A percentile compares a stretch with the other conserved stretches of the same genome.
Evolutionary conservation across 2,329 filamentous ascomycete genomes (phyloP).

Genomic region (Venturia carpophila): DNA sequence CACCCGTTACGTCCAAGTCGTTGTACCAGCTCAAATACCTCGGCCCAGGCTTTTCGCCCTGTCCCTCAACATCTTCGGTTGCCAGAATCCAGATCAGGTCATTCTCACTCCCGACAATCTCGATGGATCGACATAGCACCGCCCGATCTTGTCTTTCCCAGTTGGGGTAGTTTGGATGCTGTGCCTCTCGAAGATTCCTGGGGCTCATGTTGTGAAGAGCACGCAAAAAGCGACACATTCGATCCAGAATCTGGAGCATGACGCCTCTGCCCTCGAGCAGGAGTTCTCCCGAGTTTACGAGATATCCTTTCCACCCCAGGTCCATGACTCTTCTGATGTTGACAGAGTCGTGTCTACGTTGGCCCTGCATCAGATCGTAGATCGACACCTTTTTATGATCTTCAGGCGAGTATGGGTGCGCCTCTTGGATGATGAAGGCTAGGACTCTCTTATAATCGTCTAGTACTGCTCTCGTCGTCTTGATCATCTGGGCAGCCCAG

Average conservation of each 20-base stretch:
- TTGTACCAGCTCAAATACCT: no score
- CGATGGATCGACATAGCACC: no score
- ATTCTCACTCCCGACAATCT: no score
- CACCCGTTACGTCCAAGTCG: no score
- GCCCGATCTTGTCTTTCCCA: no score
- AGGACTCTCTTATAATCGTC: background rate
- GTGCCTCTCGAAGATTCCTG: no score
- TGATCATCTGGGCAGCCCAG: background rate
- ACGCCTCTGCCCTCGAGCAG: background rate
- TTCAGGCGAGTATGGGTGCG: background rate
- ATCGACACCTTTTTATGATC: background rate
- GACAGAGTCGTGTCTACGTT: background rate
- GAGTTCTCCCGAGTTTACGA: background rate
- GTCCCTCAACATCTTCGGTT: no score
- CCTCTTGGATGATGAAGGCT: background rate
- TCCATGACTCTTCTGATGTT: background rate
- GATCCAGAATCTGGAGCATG: background rate
- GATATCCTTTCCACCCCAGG: background rate
- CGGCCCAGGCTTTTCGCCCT: no score
- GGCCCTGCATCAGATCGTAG: background rate
- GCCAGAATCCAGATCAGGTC: no score
- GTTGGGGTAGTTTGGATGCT: no score
- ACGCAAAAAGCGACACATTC: background rate
- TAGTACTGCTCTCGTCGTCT: background rate
- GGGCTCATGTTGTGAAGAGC: no score